A percentile compares a stretch with the other conserved stretches of the same genome.
Conservation (phyloP, 2,329 filamentous ascomycete genomes). For the Ceratocystiopsis minuta region DNA sequence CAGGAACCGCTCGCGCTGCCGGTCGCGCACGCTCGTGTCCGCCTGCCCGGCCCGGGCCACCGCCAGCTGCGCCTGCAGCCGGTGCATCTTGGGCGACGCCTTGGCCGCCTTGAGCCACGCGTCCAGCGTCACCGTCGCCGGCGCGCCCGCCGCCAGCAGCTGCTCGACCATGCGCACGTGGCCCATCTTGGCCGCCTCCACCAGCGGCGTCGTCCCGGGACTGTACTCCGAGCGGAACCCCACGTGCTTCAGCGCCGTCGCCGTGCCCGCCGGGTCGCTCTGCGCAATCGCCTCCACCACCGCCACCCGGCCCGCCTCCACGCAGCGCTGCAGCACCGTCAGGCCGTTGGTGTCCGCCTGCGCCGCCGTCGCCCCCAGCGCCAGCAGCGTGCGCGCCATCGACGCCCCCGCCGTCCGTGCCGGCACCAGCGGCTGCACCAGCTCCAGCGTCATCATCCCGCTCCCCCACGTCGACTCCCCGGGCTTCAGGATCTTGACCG, state of each 20-base stretch:
- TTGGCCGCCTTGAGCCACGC: constrained; percentile 42
- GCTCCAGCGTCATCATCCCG: constrained; percentile 47
- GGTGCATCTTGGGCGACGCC: constrained; percentile 16
- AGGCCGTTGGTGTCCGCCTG: constrained; percentile 50
- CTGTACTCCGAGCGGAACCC: constrained; percentile 36
- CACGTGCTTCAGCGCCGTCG: constrained; percentile 50
- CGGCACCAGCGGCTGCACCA: constrained; percentile 45
- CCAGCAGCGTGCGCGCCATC: constrained; percentile 47
- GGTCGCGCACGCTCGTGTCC: constrained; percentile 10
- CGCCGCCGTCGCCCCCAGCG: constrained; percentile 52
- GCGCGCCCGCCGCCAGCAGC: constrained; percentile 46
- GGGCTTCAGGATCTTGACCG: constrained; percentile 59
- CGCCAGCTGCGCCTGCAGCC: constrained; percentile 20
- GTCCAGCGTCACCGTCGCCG: constrained; percentile 41
- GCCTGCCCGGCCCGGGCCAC: constrained; percentile 30
- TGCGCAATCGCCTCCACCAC: constrained; percentile 32
- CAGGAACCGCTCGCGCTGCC: constrained; percentile 25
- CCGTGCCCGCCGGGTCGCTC: constrained; percentile 40
- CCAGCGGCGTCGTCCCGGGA: constrained; percentile 44
- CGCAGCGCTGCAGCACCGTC: constrained; percentile 49
- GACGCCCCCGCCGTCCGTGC: constrained; percentile 52
- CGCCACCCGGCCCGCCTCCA: constrained; percentile 29
- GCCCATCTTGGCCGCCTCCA: constrained; percentile 40
- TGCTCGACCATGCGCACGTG: constrained; percentile 36
- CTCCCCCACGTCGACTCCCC: constrained; percentile 7